A percentile compares a stretch with the other conserved stretches of the same genome.
phyloP scores from a whole-genome alignment of 116 monocot species.

The Cymodocea nodosa region DNA sequence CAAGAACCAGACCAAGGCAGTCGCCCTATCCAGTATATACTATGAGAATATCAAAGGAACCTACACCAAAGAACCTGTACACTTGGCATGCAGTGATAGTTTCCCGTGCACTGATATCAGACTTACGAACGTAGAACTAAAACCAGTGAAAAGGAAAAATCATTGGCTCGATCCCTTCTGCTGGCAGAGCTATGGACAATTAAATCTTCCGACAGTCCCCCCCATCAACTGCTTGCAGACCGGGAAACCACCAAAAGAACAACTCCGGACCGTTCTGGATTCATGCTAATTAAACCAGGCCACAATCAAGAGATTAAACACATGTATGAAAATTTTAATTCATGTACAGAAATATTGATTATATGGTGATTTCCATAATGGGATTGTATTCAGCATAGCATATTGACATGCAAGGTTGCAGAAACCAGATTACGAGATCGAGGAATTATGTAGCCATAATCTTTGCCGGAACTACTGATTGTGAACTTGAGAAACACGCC shows the following conservation, averaged over 20 bases:
- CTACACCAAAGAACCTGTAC: constrained; percentile 57
- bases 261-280: constrained; percentile 14
- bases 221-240: constrained; percentile 52
- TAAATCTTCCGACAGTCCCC: constrained; percentile 36
- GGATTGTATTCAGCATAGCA: no score
- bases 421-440: background rate
- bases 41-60: constrained; percentile 67
- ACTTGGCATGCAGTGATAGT: constrained; percentile 77
- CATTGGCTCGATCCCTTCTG: constrained; percentile 55
- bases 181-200: constrained; percentile 59
- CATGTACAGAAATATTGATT: background rate
- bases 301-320: background rate
- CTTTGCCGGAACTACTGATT: background rate
- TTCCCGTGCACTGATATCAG: constrained; percentile 52
- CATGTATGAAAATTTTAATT: background rate
- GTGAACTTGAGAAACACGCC: background rate
- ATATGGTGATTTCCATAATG: background rate
- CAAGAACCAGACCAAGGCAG: constrained; percentile 72
- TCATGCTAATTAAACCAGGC: constrained; percentile 16
- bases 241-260: constrained; percentile 33
- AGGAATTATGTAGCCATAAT: background rate
- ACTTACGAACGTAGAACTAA: constrained; percentile 44
- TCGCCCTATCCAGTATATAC: constrained; percentile 46
- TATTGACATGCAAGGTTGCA: no score
- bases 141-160: constrained; percentile 21